Percentiles rank a stretch among this genome's conserved stretches.
These are phyloP conservation scores for Juncus effusus DNA, from an alignment of 176 grass and related monocot species.

Conservation along the genomic window DNA sequence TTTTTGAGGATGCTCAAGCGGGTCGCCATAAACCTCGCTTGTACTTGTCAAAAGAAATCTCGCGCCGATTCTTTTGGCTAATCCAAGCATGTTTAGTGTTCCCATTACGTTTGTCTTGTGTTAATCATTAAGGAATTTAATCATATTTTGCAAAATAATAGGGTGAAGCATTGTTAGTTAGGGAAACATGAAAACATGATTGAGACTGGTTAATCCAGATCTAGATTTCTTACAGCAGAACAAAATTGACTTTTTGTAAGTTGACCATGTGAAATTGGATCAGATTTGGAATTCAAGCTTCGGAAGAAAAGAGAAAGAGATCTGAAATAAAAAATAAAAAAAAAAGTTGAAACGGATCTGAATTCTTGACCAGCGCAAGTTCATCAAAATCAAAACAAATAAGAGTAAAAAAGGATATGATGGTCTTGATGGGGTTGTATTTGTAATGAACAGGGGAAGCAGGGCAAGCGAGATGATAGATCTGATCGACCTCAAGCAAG, in stretches of 20 bases:
- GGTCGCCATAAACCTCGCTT: slow-evolving; percentile 90
- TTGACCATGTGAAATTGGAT: no score
- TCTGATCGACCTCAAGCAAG: slow-evolving; percentile 98
- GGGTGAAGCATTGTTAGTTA: no score
- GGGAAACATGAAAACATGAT: no score
- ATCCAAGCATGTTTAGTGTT: slow-evolving; percentile 91
- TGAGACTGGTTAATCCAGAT: no score
- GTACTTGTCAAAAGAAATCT: slow-evolving; percentile 88
- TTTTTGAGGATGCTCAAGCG: slow-evolving; percentile 92
- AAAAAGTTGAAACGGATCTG: neutral
- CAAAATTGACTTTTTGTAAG: no score
- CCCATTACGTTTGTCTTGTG: slow-evolving; percentile 99
- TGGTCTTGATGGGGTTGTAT: slow-evolving; percentile 95
- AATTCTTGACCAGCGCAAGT: neutral
- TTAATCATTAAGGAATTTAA: slow-evolving; percentile 43
- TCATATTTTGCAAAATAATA: neutral
- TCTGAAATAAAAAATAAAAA: no score
- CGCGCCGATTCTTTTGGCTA: slow-evolving; percentile 90
- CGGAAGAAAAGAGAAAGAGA: no score
- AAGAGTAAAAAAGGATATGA: slow-evolving; percentile 64
- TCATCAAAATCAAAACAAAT: neutral
- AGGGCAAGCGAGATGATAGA: slow-evolving; percentile 97
- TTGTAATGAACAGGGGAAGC: slow-evolving; percentile 96
- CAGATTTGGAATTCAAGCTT: no score
- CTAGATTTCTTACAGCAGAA: no score